A percentile compares a stretch with the other conserved stretches of the same genome.
Conservation (phyloP, 2,329 filamentous ascomycete species). For the Bipolaris bicolor region DNA sequence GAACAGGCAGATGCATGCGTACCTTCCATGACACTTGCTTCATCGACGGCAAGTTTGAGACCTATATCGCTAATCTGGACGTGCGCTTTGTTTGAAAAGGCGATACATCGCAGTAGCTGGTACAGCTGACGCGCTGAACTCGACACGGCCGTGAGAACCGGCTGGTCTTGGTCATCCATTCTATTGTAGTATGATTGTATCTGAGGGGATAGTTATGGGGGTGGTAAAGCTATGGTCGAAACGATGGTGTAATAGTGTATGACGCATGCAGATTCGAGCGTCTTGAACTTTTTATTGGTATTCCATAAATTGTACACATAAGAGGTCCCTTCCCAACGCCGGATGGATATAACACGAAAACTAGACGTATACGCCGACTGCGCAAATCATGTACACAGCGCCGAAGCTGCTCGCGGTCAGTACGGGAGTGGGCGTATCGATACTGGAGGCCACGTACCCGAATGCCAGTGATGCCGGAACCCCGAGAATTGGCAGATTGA, state of each 20-base stretch:
- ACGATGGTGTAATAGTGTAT: neutral
- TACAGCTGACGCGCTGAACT: conserved; percentile 79
- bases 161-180: conserved; percentile 51
- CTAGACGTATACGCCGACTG: conserved; percentile 97
- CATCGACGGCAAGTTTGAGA: conserved; percentile 85
- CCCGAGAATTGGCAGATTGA: conserved; percentile 78
- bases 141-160: conserved; percentile 75
- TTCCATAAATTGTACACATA: conserved; percentile 47
- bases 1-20: conserved; percentile 17
- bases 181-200: conserved; percentile 15
- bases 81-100: conserved; percentile 64
- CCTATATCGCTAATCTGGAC: conserved; percentile 85
- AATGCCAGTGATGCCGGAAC: conserved; percentile 86
- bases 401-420: conserved; percentile 70
- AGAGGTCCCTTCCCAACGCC: conserved; percentile 34
- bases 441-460: conserved; percentile 67
- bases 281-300: conserved; percentile 47
- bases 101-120: conserved; percentile 67
- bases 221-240: neutral
- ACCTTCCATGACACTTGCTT: conserved; percentile 92
- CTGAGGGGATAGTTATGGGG: neutral
- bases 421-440: neutral
- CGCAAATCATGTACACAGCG: conserved; percentile 98
- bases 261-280: conserved; percentile 15
- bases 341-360: conserved; percentile 31